Percentiles rank a stretch among this genome's conserved stretches.
Evolutionary conservation across 352 stramenopile species (phyloP).

Genomic region (Pythium apleroticum): DNA sequence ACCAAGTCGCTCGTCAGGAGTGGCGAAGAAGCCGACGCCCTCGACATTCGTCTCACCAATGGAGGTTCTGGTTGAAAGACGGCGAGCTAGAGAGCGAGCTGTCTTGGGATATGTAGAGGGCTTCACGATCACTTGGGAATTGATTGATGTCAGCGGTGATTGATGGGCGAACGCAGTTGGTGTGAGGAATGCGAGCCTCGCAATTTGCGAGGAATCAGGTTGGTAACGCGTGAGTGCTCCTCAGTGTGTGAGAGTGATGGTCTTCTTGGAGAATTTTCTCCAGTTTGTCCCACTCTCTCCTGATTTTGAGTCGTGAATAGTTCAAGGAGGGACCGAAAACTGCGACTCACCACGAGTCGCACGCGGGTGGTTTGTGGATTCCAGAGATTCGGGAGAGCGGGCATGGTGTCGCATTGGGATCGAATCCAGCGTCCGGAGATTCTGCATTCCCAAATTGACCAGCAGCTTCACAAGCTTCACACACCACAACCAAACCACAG

Average conservation of each 20-base stretch:
- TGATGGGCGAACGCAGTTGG: too few relatives aligned
- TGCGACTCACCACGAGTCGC: too few relatives aligned
- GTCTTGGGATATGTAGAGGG: too few relatives aligned
- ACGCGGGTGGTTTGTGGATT: background rate
- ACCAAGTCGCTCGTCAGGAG: too few relatives aligned
- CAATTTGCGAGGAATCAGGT: background rate
- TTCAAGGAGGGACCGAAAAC: background rate
- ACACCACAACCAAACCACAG: background rate
- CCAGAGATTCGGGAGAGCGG: background rate
- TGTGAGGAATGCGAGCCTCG: too few relatives aligned
- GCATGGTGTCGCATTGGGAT: too few relatives aligned
- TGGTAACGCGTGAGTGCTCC: slow-evolving; percentile 7
- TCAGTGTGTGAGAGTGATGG: slow-evolving; percentile 18
- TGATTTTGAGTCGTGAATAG: background rate
- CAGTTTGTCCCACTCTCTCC: background rate
- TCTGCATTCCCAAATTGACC: slow-evolving; percentile 9
- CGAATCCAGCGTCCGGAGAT: background rate
- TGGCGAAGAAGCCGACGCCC: too few relatives aligned
- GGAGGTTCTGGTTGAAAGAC: too few relatives aligned
- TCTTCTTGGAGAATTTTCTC: slow-evolving; percentile 22
- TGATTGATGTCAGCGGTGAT: background rate
- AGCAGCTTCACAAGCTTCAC: background rate
- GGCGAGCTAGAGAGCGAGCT: too few relatives aligned
- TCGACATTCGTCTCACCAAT: too few relatives aligned
- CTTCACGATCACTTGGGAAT: too few relatives aligned